Percentiles rank a stretch among this genome's conserved stretches.
phyloP scores from a whole-genome alignment of 2,329 filamentous ascomycete genomes.

The Fonsecaea nubica region DNA sequence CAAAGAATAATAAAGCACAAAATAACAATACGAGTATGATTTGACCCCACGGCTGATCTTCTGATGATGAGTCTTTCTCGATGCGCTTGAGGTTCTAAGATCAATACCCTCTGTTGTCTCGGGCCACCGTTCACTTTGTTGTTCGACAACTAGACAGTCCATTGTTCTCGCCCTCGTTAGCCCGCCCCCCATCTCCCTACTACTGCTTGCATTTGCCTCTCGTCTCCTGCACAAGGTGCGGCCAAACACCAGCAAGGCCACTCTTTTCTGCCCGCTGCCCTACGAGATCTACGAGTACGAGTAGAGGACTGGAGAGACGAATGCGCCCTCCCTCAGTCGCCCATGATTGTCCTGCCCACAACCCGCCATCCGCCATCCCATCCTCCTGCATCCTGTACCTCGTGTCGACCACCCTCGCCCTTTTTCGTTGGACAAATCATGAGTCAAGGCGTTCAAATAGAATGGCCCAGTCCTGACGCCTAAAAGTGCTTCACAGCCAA shows the following conservation, averaged over 20 bases:
- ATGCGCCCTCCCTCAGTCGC: conserved; percentile 8
- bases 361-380: conserved; percentile 12
- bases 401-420: conserved; percentile 29
- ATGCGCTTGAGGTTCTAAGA: conserved; percentile 5
- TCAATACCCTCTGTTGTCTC: conserved; percentile 13
- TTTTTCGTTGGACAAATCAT: conserved; percentile 24
- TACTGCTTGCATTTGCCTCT: conserved; percentile 16
- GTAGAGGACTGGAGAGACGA: conserved; percentile 7
- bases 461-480: conserved; percentile 29
- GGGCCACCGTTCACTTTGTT: conserved; percentile 10
- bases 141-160: background rate
- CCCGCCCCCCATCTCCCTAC: conserved; percentile 5
- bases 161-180: conserved; percentile 27
- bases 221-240: conserved; percentile 5
- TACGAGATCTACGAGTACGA: conserved; percentile 5
- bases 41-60: conserved; percentile 18
- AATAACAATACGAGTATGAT: background rate
- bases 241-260: conserved; percentile 1
- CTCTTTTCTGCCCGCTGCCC: conserved; percentile 18
- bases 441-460: conserved; percentile 17
- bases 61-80: conserved; percentile 15
- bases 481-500: conserved; percentile 30
- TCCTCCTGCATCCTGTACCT: conserved; percentile 26
- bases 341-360: conserved; percentile 7
- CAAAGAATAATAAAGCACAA: conserved; percentile 2